These are phyloP conservation scores for Bauhinia variegata DNA, from an alignment of 306 rosid species.

Conservation along the genomic window DNA sequence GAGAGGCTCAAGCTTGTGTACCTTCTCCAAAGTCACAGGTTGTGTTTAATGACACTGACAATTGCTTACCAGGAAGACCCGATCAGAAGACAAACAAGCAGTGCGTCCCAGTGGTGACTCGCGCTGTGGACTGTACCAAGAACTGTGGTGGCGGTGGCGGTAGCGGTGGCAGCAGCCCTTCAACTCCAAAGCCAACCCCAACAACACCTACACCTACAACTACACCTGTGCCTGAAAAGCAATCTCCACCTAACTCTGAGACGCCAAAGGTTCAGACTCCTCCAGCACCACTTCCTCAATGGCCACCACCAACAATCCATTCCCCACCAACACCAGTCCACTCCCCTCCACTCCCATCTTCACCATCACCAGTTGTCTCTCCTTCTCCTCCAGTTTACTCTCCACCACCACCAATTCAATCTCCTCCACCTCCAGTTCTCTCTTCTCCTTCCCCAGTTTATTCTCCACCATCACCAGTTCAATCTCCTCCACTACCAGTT, in stretches of 20 bases:
- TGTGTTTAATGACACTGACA: conserved; percentile 39
- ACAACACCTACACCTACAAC: conserved; percentile 15
- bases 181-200: conserved; percentile 25
- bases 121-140: conserved; percentile 61
- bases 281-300: no score
- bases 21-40: not conserved
- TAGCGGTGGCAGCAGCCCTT: not conserved
- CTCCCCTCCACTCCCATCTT: not conserved
- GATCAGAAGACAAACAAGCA: conserved; percentile 48
- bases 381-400: not conserved
- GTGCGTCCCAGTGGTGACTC: conserved; percentile 49
- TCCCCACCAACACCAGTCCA: no score
- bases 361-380: not conserved
- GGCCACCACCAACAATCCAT: no score
- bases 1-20: conserved; percentile 51
- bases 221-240: not conserved
- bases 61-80: conserved; percentile 58
- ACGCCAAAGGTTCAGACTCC: conserved; percentile 16
- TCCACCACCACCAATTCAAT: not conserved
- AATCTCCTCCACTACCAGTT: not conserved
- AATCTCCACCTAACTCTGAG: not conserved
- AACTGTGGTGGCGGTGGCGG: conserved; percentile 39
- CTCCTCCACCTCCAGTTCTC: not conserved
- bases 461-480: not conserved
- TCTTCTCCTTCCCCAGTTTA: not conserved